Percentiles rank a stretch among this genome's conserved stretches.
Evolutionary conservation across 2,329 filamentous ascomycete species (phyloP).

Genomic region (Colletotrichum paranaense): DNA sequence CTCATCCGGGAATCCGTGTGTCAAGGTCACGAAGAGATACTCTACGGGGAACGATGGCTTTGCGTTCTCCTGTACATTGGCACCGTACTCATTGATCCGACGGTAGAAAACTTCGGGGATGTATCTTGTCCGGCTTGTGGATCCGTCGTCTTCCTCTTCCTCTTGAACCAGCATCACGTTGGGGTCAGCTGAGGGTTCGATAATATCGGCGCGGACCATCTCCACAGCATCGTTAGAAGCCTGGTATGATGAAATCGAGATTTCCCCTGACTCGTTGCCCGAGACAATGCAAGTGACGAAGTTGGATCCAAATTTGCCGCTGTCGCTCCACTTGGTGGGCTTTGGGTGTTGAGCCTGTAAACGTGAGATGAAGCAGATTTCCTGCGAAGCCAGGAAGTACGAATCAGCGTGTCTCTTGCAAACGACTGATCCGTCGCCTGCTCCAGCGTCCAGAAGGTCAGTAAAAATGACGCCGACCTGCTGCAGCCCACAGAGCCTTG

Average conservation of each 20-base stretch:
- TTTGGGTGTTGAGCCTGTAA: conserved; percentile 91
- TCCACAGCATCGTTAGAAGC: conserved; percentile 95
- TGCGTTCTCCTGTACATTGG: conserved; percentile 95
- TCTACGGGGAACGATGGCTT: conserved; percentile 97
- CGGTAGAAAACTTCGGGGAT: conserved; percentile 98
- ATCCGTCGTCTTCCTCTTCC: conserved; percentile 85
- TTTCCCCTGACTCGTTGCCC: conserved; percentile 90
- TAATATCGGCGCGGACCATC: conserved; percentile 94
- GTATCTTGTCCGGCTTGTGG: conserved; percentile 78
- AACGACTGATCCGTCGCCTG: conserved; percentile 84
- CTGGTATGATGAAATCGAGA: conserved; percentile 91
- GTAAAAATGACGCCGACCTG: conserved; percentile 95
- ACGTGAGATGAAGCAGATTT: conserved; percentile 89
- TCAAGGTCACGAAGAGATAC: conserved; percentile 94
- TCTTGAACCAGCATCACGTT: conserved; percentile 93
- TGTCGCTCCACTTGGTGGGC: conserved; percentile 96
- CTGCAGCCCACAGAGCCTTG: conserved; percentile 84
- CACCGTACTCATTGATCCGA: conserved; percentile 94
- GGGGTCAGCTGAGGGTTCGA: conserved; percentile 94
- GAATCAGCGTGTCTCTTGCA: conserved; percentile 98
- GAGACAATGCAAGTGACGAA: conserved; percentile 97
- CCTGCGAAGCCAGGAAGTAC: conserved; percentile 91
- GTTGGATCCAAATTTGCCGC: conserved; percentile 91
- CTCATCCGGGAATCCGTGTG: conserved; percentile 91
- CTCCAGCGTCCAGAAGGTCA: conserved; percentile 85